phyloP scores from a whole-genome alignment of 345 rosid genomes.

The Arabidopsis arenosa region DNA sequence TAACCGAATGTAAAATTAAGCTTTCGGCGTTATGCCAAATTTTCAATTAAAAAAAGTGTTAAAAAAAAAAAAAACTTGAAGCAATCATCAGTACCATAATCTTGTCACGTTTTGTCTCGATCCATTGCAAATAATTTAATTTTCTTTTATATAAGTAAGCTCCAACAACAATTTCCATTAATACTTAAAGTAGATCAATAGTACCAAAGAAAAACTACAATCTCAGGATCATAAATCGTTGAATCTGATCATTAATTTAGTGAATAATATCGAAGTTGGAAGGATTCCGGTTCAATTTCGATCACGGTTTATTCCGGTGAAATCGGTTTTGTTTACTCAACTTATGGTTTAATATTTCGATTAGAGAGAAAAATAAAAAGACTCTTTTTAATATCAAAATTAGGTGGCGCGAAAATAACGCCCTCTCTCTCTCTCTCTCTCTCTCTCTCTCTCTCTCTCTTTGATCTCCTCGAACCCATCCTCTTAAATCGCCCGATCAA shows the following conservation, averaged over 20 bases:
- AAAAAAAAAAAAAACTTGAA: background rate
- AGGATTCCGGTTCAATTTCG: background rate
- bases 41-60: background rate
- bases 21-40: slow-evolving; percentile 35
- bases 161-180: background rate
- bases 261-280: too few relatives aligned
- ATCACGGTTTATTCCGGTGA: background rate
- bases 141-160: background rate
- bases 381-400: slow-evolving; percentile 44
- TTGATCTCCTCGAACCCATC: slow-evolving; percentile 34
- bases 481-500: slow-evolving; percentile 30
- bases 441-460: slow-evolving; percentile 34
- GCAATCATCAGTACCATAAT: slow-evolving; percentile 29
- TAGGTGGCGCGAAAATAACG: slow-evolving; percentile 87
- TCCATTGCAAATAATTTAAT: slow-evolving; percentile 1
- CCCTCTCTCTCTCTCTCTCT: slow-evolving; percentile 35
- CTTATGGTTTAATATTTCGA: too few relatives aligned
- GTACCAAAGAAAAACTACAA: background rate
- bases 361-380: slow-evolving; percentile 2
- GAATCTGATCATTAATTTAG: too few relatives aligned
- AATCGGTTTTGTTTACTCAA: background rate
- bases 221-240: background rate
- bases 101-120: slow-evolving; percentile 20
- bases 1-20: slow-evolving; percentile 16
- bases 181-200: background rate